These are phyloP conservation scores for Verticillium klebahnii DNA, from an alignment of 2,329 filamentous ascomycete species.

Conservation along the genomic window DNA sequence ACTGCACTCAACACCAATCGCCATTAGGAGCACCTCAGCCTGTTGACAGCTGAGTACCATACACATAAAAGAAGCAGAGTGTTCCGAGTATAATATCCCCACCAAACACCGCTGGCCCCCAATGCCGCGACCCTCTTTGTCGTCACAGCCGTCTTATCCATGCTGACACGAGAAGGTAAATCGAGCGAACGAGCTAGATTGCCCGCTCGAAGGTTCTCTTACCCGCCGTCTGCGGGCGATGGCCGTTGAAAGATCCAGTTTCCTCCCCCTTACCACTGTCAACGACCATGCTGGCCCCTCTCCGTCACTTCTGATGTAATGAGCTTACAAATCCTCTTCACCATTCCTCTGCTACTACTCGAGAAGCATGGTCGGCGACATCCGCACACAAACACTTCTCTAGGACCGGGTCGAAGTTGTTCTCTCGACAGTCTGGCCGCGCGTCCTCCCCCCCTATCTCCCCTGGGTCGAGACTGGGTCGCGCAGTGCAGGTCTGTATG, in stretches of 20 bases:
- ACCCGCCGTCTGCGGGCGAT: neutral
- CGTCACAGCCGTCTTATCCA: neutral
- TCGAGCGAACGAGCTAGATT: neutral
- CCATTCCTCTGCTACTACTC: neutral
- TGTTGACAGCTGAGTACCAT: neutral
- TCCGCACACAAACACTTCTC: neutral
- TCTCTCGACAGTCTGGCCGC: neutral
- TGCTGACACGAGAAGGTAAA: neutral
- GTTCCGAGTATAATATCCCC: neutral
- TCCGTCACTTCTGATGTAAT: neutral
- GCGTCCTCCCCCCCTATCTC: neutral
- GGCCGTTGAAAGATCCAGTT: neutral
- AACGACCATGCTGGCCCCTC: neutral
- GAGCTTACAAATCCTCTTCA: neutral
- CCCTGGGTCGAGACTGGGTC: neutral
- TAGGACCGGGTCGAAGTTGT: neutral
- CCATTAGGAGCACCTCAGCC: neutral
- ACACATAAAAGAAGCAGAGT: neutral
- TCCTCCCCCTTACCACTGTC: neutral
- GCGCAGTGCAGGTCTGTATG: neutral
- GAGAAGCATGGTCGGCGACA: neutral
- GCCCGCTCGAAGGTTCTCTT: neutral
- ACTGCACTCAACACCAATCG: neutral
- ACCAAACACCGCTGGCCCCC: neutral
- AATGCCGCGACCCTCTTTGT: neutral